Conservation (phyloP, 805 yeast genomes). For the Ogataea trehaloabstinens region DNA sequence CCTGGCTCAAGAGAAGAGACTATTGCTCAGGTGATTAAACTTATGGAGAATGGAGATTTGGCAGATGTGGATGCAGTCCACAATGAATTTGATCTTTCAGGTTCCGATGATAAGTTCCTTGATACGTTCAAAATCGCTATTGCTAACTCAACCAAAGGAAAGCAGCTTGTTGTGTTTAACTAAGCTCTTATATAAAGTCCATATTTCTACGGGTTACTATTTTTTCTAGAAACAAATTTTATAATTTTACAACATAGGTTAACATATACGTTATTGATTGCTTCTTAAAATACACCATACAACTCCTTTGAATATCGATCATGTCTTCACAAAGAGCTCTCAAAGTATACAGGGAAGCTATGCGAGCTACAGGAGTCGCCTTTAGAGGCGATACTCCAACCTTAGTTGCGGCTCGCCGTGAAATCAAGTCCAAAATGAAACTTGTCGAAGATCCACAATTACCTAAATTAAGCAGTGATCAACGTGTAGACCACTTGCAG, state of each 20-base stretch:
- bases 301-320: no score
- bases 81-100: conserved; percentile 29
- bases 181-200: neutral
- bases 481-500: conserved; percentile 54
- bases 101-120: conserved; percentile 40
- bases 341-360: conserved; percentile 60
- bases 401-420: conserved; percentile 55
- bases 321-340: conserved; percentile 24
- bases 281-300: no score
- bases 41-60: conserved; percentile 59
- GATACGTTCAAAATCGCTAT: conserved; percentile 45
- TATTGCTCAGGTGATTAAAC: conserved; percentile 51
- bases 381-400: conserved; percentile 51
- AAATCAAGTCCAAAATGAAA: conserved; percentile 55
- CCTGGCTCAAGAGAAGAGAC: conserved; percentile 60
- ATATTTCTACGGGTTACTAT: conserved; percentile 1
- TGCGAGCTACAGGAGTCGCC: conserved; percentile 64
- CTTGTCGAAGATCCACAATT: conserved; percentile 37
- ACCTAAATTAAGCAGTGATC: conserved; percentile 44
- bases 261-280: no score
- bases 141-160: conserved; percentile 38
- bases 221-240: no score
- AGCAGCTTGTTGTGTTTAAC: conserved; percentile 37
- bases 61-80: conserved; percentile 46
- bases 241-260: no score